Percentiles rank a stretch among this genome's conserved stretches.
These are phyloP conservation scores for Pyrrhoderma lamaoense DNA, from an alignment of 1,284 basidiomycete species.

Conservation along the genomic window DNA sequence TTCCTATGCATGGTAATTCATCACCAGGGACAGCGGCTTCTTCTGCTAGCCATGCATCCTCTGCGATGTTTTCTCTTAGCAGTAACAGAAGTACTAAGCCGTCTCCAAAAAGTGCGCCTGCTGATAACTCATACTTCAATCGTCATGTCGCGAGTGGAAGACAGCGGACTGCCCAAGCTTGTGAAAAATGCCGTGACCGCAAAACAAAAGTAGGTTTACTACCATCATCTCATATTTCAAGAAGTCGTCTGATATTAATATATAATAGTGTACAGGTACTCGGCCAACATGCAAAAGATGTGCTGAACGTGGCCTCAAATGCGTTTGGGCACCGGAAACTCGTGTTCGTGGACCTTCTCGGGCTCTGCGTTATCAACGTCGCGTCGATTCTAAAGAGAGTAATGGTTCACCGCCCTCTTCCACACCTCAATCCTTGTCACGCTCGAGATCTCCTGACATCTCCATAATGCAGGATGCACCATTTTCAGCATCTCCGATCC, in stretches of 20 bases:
- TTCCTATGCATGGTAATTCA: neutral
- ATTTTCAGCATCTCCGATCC: conserved; percentile 5
- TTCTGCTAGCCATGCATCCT: neutral
- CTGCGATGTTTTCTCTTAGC: conserved; percentile 1
- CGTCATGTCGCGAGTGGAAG: conserved; percentile 23
- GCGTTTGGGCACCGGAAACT: conserved; percentile 37
- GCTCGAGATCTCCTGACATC: neutral
- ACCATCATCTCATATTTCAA: neutral
- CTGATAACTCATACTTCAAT: neutral
- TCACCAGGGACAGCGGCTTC: neutral
- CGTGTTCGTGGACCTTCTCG: conserved; percentile 30
- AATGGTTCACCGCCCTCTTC: conserved; percentile 1
- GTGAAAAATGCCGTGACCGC: conserved; percentile 48
- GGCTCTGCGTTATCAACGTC: neutral
- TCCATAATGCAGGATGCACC: neutral
- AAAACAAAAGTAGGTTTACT: conserved; percentile 45
- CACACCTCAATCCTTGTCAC: neutral
- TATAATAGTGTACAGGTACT: conserved; percentile 44
- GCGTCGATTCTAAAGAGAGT: conserved; percentile 1
- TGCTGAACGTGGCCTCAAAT: conserved; percentile 38
- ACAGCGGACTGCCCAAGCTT: conserved; percentile 47
- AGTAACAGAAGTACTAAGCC: neutral
- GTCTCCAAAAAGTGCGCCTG: conserved; percentile 3
- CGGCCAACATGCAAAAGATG: conserved; percentile 45
- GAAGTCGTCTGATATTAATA: conserved; percentile 6